These are phyloP conservation scores for Penicillium robsamsonii DNA, from an alignment of 495 filamentous ascomycete species.

Conservation along the genomic window DNA sequence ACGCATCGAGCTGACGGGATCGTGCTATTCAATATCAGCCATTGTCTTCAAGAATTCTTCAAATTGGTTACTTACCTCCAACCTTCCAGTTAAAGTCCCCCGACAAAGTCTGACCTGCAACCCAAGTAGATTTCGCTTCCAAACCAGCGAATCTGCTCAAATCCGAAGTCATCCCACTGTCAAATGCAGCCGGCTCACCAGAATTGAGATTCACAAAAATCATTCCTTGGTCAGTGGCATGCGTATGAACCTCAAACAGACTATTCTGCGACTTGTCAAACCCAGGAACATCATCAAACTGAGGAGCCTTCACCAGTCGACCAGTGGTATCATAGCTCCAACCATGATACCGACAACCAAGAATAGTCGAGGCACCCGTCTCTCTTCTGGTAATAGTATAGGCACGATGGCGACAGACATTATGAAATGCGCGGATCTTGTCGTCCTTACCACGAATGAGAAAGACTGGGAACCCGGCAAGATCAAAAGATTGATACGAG, in stretches of 20 bases:
- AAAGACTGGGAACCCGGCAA: conserved; percentile 51
- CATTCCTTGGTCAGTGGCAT: conserved; percentile 30
- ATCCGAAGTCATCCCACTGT: conserved; percentile 6
- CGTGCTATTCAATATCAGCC: conserved; percentile 5
- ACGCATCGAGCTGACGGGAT: neutral
- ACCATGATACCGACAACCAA: conserved; percentile 61
- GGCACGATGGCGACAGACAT: conserved; percentile 58
- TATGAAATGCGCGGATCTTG: conserved; percentile 56
- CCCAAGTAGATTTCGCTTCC: conserved; percentile 23
- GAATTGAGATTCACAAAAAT: conserved; percentile 47
- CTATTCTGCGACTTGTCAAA: conserved; percentile 56
- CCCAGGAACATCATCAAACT: conserved; percentile 52
- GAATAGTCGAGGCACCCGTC: conserved; percentile 47
- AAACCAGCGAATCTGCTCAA: conserved; percentile 21
- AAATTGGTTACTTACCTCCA: conserved; percentile 19
- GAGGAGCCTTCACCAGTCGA: conserved; percentile 57
- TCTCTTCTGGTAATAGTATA: conserved; percentile 54
- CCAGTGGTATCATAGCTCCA: conserved; percentile 60
- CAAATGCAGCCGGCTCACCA: conserved; percentile 13
- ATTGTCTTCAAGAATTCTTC: neutral
- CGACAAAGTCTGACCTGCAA: conserved; percentile 36
- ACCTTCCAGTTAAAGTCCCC: conserved; percentile 50
- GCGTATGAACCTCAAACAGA: conserved; percentile 45
- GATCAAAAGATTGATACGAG: conserved; percentile 48
- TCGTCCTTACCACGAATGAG: conserved; percentile 47